These are phyloP conservation scores for Auricularia sp. DNA, from an alignment of 768 basidiomycete genomes.

Conservation along the genomic window DNA sequence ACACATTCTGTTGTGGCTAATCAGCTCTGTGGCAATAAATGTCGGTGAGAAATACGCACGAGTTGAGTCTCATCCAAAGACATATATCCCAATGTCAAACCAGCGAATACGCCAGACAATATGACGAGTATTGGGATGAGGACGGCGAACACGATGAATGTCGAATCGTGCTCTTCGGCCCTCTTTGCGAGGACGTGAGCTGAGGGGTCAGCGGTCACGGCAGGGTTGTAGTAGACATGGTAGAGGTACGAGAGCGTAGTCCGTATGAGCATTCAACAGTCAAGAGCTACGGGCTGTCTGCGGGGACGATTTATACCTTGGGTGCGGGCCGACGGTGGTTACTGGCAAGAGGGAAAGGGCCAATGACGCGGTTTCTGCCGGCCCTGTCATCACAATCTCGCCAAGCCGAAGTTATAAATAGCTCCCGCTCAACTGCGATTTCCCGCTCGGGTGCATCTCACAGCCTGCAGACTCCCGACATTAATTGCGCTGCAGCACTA, in stretches of 20 bases:
- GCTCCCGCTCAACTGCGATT: no score
- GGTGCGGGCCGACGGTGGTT: no score
- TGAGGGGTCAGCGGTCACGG: not conserved
- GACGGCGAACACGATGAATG: conserved; percentile 29
- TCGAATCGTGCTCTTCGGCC: conserved; percentile 4
- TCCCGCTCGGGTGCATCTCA: no score
- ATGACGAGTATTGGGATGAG: conserved; percentile 82
- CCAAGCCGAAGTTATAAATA: no score
- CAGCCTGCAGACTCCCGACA: no score
- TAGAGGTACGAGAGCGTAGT: not conserved
- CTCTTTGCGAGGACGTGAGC: conserved; percentile 5
- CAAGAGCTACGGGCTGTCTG: not conserved
- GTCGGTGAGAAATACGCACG: not conserved
- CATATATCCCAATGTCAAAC: conserved; percentile 88
- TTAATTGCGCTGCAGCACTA: no score
- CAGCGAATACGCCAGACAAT: conserved; percentile 80
- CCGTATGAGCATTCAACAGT: not conserved
- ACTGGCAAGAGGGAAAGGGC: no score
- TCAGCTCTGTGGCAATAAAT: not conserved
- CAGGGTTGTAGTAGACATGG: not conserved
- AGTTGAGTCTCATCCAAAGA: conserved; percentile 88
- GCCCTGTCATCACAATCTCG: no score
- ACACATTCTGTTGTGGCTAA: conserved; percentile 37
- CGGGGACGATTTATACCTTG: no score
- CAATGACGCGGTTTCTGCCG: no score